Evolutionary conservation across 1,284 basidiomycete genomes (phyloP), one percentile per base, ranked within the genome.

Genomic region (Apiotrichum gamsii): DNA sequence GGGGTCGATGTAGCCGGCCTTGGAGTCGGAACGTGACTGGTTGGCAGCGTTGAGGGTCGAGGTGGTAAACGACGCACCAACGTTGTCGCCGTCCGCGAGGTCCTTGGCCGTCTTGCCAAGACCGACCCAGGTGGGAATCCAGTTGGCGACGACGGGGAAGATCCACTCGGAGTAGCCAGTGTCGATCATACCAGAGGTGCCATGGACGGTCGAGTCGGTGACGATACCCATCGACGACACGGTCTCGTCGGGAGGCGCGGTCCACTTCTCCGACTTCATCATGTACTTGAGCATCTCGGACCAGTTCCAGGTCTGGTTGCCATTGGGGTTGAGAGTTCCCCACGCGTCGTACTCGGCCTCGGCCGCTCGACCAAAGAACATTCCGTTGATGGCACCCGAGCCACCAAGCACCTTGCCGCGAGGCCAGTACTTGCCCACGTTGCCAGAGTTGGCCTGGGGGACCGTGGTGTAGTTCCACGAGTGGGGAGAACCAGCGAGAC

Each of bases 331-430:
- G 35, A 72, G 60, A n/a, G 42, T 18, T 51, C 45, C 69, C 74
- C 73, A 76, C 39, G 71, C 70, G 48, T 76, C 70, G 45, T 75
- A 74, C 48, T 76, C 74, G 18, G 56, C 52, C 25, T 51, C 50
- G 37, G 61, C 61, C 2, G 62, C 72, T 45, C 70, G 51, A 31
- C 71, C 59, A 70, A 79, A 75, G 71, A 84, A 87, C 70, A 85
- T 75, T 46, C 82, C 85, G 69, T 87, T 87, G 49, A 84, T 76
- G 6, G 83, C 82, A 31, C 79, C 64, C 14, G 67, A 83, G 16
- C 85, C 85, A 43, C 85, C 85, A 19, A 87, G 77, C 21, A 83
- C 75, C 74, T 85, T 80, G 15, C 80, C 80, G 49, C 82, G 74
- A 0, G 82, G 79, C 82, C 82, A 84, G 5, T 40, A 41, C 49